Conservation (phyloP, 805 yeast genomes). For the Aciculoconidium aculeatum region DNA sequence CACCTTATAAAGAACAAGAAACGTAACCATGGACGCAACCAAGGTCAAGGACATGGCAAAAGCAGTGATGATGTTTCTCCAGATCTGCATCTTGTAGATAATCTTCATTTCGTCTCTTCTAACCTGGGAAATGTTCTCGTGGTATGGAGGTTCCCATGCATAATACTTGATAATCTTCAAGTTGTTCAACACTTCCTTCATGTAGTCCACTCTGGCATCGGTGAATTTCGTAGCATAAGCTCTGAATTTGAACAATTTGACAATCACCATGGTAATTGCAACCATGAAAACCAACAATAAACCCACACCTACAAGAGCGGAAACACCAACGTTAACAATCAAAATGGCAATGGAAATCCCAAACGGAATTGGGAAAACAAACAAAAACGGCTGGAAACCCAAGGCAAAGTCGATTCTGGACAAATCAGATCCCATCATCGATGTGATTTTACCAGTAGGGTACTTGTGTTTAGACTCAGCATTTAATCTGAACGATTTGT, state of each 20-base stretch:
- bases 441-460: conserved; percentile 20
- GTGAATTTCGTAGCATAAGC: conserved; percentile 61
- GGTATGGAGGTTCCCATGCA: conserved; percentile 87
- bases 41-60: conserved; percentile 62
- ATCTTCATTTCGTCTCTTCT: conserved; percentile 58
- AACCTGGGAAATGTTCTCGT: conserved; percentile 44
- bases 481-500: conserved; percentile 17
- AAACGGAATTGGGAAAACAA: conserved; percentile 20
- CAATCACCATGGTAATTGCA: conserved; percentile 42
- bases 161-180: conserved; percentile 82
- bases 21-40: conserved; percentile 60
- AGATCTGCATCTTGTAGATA: conserved; percentile 57
- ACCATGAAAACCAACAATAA: conserved; percentile 24
- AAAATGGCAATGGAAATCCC: conserved; percentile 20
- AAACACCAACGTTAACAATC: conserved; percentile 18
- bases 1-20: conserved; percentile 32
- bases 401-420: conserved; percentile 23
- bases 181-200: conserved; percentile 73
- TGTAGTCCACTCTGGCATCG: conserved; percentile 67
- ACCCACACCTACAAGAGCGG: conserved; percentile 23
- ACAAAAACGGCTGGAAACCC: conserved; percentile 20
- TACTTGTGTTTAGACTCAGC: conserved; percentile 17
- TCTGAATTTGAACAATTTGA: conserved; percentile 50
- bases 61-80: conserved; percentile 59
- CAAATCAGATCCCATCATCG: conserved; percentile 24